These are phyloP conservation scores for Aspergillus fructus DNA, from an alignment of 2,329 filamentous ascomycete species.

Conservation along the genomic window DNA sequence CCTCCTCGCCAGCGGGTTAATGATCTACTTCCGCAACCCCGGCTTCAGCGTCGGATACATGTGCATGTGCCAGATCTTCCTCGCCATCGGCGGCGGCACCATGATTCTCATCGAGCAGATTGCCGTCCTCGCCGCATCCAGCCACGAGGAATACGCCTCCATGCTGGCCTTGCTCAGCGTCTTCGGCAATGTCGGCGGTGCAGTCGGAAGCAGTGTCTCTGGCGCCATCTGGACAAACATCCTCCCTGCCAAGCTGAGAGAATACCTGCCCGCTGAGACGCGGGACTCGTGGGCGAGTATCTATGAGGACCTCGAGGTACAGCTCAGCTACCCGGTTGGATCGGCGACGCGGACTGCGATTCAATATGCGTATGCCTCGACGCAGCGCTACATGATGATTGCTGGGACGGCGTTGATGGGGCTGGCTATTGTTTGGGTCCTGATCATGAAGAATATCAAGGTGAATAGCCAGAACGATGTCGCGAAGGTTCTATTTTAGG, in stretches of 20 bases:
- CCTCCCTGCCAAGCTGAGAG: conserved; percentile 37
- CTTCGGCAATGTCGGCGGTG: conserved; percentile 32
- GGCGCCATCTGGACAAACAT: conserved; percentile 36
- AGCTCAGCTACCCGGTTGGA: conserved; percentile 36
- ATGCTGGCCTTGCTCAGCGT: conserved; percentile 48
- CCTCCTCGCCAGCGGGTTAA: conserved; percentile 50
- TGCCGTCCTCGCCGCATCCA: conserved; percentile 51
- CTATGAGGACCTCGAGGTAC: conserved; percentile 15
- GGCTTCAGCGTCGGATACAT: conserved; percentile 48
- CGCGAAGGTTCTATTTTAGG: too few species aligned
- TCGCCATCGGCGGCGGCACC: conserved; percentile 53
- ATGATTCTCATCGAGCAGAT: conserved; percentile 55
- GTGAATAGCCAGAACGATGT: conserved; percentile 1
- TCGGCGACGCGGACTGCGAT: conserved; percentile 35
- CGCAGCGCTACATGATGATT: conserved; percentile 33
- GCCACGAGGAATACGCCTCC: conserved; percentile 54
- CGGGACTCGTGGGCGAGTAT: conserved; percentile 10
- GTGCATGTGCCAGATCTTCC: conserved; percentile 57
- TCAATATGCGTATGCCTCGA: conserved; percentile 29
- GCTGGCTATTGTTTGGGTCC: conserved; percentile 5
- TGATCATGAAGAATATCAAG: conserved; percentile 11
- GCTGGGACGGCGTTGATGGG: conserved; percentile 28
- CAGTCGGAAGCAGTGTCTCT: conserved; percentile 32
- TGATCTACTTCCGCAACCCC: conserved; percentile 53
- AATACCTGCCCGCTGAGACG: conserved; percentile 30